These are phyloP conservation scores for Entoloma clypeatum DNA, from an alignment of 1,284 basidiomycete genomes.

Conservation along the genomic window DNA sequence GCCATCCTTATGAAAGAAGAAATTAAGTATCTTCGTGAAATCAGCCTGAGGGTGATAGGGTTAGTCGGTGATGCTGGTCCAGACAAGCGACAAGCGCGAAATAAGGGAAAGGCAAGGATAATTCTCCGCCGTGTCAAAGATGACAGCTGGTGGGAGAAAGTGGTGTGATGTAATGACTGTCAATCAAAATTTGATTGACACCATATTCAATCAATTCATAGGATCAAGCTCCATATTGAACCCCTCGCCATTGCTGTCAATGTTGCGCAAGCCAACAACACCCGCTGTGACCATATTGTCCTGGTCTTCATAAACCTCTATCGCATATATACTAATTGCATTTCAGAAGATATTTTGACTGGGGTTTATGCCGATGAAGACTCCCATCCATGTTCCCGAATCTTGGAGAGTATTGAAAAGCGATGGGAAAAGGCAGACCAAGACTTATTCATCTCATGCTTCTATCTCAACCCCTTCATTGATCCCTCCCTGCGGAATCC, in stretches of 20 bases:
- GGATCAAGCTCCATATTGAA: constrained; percentile 1
- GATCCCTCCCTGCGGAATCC: not conserved
- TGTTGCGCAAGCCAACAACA: not conserved
- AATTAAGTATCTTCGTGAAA: constrained; percentile 3
- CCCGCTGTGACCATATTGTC: constrained; percentile 1
- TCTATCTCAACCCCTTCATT: too few species aligned
- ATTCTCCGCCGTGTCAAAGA: not conserved
- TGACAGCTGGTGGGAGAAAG: not conserved
- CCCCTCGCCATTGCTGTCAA: constrained; percentile 1
- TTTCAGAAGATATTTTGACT: not conserved
- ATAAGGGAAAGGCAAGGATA: not conserved
- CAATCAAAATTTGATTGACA: not conserved
- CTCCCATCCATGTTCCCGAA: not conserved
- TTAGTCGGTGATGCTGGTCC: constrained; percentile 5
- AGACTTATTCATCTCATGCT: too few species aligned
- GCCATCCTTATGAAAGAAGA: constrained; percentile 3
- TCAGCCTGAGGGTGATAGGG: constrained; percentile 5
- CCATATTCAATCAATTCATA: not conserved
- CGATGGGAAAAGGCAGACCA: too few species aligned
- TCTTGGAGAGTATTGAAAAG: constrained; percentile 1
- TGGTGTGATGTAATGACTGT: not conserved
- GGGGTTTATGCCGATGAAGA: not conserved
- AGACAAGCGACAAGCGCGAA: constrained; percentile 4
- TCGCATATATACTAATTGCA: not conserved
- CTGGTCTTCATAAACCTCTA: not conserved